Evolutionary conservation across 2,329 filamentous ascomycete genomes (phyloP), one percentile per base, ranked within the genome.

Genomic region (Calonectria pseudoreteaudii): DNA sequence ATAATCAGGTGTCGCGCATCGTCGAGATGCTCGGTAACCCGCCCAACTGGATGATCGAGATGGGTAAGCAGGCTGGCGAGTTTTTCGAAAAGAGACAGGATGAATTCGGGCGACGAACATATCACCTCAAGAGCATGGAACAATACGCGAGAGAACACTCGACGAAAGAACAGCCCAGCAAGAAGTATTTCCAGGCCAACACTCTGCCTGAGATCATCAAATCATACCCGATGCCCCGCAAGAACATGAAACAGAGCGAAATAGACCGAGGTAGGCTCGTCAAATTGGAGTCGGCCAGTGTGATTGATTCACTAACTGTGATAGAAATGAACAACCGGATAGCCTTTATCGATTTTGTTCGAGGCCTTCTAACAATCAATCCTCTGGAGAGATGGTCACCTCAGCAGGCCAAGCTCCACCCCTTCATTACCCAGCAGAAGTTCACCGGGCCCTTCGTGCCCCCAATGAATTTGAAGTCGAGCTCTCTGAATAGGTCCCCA

Each of bases 191-290:
- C 87, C 94, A 96, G 80, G 95, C 96, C 44, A 98, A 92, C 50
- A 98, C 95, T 1, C 87, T 99, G 68, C 96, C 96, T 5, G 97
- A 99, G 78, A 99, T 99, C 77, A 98, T 99, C 86, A 95, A 97
- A 83, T 95, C 94, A 70, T 99, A 99, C 83, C 94, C 97, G 8
- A 98, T 99, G 96, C 97, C 97, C 62, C 91, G 97, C 81, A 99
- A 99, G 87, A 98, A 98, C 82, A 99, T 99, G 97, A 99, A 99
- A 87, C 95, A 94, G 84, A 94, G 92, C 79, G 97, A 99, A 86
- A 93, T 99, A 77, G 97, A 99, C 81, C 89, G 97, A 94, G 97
- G 97, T 98, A 88, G 49, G 80, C 23, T n/a, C 14, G 28, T n/a
- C 50, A 13, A 44, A 2, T 23, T 14, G 38, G 13, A 44, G 18